Conservation (phyloP, 2,329 filamentous ascomycete species). For the Cadophora malorum region DNA sequence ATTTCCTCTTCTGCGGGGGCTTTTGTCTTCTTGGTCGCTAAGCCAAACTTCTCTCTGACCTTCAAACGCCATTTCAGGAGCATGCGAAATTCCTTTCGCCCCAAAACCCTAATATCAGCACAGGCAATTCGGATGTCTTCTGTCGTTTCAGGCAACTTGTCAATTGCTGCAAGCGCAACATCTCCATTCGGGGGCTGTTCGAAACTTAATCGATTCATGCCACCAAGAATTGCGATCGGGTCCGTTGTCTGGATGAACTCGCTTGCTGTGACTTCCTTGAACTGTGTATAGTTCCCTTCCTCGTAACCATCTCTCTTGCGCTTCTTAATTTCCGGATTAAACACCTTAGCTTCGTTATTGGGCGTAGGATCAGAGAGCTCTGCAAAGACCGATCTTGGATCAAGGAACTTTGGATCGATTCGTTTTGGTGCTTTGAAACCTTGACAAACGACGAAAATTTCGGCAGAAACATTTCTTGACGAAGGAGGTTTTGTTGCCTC, state of each 20-base stretch:
- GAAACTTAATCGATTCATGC: slow-evolving; percentile 84
- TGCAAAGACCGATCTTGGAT: slow-evolving; percentile 88
- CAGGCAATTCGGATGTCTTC: slow-evolving; percentile 81
- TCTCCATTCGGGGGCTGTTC: slow-evolving; percentile 81
- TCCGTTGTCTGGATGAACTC: slow-evolving; percentile 95
- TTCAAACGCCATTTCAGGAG: slow-evolving; percentile 88
- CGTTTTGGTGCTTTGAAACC: slow-evolving; percentile 95
- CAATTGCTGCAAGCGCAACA: slow-evolving; percentile 83
- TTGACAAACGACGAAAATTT: slow-evolving; percentile 97
- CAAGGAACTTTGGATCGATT: slow-evolving; percentile 90
- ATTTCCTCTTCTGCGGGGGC: slow-evolving; percentile 66
- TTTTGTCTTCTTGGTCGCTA: slow-evolving; percentile 69
- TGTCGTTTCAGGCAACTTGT: slow-evolving; percentile 86
- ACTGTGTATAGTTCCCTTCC: slow-evolving; percentile 91
- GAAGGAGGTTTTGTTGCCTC: slow-evolving; percentile 98
- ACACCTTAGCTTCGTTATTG: slow-evolving; percentile 98
- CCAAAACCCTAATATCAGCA: slow-evolving; percentile 84
- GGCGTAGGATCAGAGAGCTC: slow-evolving; percentile 85
- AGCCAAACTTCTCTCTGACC: slow-evolving; percentile 88
- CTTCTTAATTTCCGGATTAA: slow-evolving; percentile 97
- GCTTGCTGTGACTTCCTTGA: slow-evolving; percentile 85
- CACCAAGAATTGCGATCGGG: slow-evolving; percentile 89
- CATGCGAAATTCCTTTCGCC: slow-evolving; percentile 91
- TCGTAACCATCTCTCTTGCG: slow-evolving; percentile 97
- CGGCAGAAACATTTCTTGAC: slow-evolving; percentile 93